Evolutionary conservation across 306 rosid species (phyloP), one percentile per base, ranked within the genome.

Genomic region (Trifolium pratense): DNA sequence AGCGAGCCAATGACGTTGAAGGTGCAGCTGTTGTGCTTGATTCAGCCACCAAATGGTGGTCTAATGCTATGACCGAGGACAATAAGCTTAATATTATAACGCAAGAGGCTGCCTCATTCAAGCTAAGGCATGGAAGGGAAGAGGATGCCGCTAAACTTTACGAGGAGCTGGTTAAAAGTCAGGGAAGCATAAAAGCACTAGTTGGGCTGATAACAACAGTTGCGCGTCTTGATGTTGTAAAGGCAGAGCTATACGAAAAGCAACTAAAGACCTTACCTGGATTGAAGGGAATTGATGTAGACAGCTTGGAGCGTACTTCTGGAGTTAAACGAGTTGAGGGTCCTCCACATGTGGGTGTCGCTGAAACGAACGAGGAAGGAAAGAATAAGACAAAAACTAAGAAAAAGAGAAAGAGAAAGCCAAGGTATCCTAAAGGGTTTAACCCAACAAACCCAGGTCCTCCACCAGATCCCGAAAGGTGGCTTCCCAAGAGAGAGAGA

Each of bases 401-500:
- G 93, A 91, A 84, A 73, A 94, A 91, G 92, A 86, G 99, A 79
- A 91, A 91, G 90, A 90, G 99, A 87, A 94, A 94, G 89, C 97
- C 96, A 53, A 89, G 77, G 84, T 94, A 94, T 82, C 99, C 97
- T 37, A 94, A 90, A 84, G 97, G 99, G 75, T 94, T 86, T 78
- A 96, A 94, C 79, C 97, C 96, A 6, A 90, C 89, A 13, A 94
- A 91, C 75, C 97, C 97, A 36, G 99, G 99, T 74, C 97, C 99
- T 58, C 93, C 93, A 26, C 99, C 97, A 3, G 99, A 94, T 79
- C 99, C 99, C 13, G 97, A 91, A 76, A 87, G 99, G 77, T 94
- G 99, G 99, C 99, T 94, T 79, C 99, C 99, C 10, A 94, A 76
- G 89, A 85, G 97, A 75, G 97, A 94, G 74, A 89, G 99, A 70